Evolutionary conservation across 371 early-diverging fungal species (phyloP).

Genomic region (Chytridium lagenaria): DNA sequence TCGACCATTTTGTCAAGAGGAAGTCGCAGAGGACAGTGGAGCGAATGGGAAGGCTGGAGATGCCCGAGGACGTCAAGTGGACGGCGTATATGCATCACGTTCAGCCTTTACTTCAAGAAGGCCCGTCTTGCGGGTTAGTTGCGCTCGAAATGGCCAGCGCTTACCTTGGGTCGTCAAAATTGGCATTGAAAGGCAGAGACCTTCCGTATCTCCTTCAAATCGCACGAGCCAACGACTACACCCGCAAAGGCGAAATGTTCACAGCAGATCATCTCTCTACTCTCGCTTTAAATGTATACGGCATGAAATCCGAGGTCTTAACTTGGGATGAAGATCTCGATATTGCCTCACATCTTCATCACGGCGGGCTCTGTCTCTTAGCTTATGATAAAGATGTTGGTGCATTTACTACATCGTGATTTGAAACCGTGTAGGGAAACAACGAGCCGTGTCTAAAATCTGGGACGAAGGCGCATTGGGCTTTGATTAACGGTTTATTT

Average conservation of each 20-base stretch:
- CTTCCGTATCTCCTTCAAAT: conserved; percentile 9
- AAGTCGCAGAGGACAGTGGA: background rate
- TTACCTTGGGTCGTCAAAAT: background rate
- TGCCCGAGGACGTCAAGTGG: background rate
- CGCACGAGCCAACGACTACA: background rate
- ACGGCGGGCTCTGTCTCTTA: conserved; percentile 29
- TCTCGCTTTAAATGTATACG: conserved; percentile 9
- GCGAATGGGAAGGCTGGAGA: background rate
- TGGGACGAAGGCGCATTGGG: conserved; percentile 39
- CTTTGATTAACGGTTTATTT: conserved; percentile 33
- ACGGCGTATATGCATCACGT: background rate
- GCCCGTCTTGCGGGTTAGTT: conserved; percentile 14
- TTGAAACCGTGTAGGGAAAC: conserved; percentile 9
- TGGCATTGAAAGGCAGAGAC: background rate
- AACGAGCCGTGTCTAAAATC: conserved; percentile 31
- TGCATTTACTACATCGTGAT: background rate
- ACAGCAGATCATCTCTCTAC: conserved; percentile 18
- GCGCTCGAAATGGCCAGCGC: conserved; percentile 1
- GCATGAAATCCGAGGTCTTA: conserved; percentile 7
- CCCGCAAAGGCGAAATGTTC: conserved; percentile 33
- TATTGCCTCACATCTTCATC: background rate
- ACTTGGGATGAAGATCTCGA: conserved; percentile 6
- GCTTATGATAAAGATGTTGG: conserved; percentile 38
- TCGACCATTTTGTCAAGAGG: background rate
- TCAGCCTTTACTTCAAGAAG: background rate